Conservation (phyloP, 2,329 filamentous ascomycete species). For the Fusarium camptoceras region DNA sequence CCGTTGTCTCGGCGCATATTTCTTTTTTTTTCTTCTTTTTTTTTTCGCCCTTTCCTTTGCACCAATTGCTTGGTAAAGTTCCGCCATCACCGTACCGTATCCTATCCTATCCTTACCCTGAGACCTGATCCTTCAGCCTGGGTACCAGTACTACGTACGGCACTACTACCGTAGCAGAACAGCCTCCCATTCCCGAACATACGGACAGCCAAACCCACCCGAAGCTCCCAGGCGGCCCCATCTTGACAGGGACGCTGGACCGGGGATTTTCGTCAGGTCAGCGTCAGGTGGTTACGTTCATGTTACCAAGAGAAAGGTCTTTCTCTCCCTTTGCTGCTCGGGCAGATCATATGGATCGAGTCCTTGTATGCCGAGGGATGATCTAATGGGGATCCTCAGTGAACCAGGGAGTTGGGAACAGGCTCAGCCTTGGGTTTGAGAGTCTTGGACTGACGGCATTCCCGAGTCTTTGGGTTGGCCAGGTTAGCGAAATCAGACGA, state of each 20-base stretch:
- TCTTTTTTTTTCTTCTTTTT: not conserved
- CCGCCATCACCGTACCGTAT: conserved; percentile 17
- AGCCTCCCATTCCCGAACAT: conserved; percentile 12
- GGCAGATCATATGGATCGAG: conserved; percentile 23
- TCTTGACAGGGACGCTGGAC: conserved; percentile 19
- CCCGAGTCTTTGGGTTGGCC: not conserved
- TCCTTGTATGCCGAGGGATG: not conserved
- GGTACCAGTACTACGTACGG: not conserved
- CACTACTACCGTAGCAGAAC: not conserved
- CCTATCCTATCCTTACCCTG: not conserved
- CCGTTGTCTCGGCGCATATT: conserved; percentile 31
- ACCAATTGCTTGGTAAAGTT: conserved; percentile 21
- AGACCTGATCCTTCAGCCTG: conserved; percentile 35
- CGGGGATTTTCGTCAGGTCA: conserved; percentile 30
- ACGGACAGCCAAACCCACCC: conserved; percentile 20
- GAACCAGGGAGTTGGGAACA: not conserved
- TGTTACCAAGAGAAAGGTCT: conserved; percentile 25
- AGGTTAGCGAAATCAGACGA: conserved; percentile 5
- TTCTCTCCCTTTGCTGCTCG: conserved; percentile 7
- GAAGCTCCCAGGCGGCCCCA: conserved; percentile 30
- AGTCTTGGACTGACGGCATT: not conserved
- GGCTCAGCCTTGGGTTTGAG: not conserved
- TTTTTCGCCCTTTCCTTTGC: not conserved
- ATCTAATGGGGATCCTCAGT: not conserved
- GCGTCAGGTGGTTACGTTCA: conserved; percentile 7